These are phyloP conservation scores for Penicillium cosmopolitanum DNA, from an alignment of 495 filamentous ascomycete species.

Conservation along the genomic window DNA sequence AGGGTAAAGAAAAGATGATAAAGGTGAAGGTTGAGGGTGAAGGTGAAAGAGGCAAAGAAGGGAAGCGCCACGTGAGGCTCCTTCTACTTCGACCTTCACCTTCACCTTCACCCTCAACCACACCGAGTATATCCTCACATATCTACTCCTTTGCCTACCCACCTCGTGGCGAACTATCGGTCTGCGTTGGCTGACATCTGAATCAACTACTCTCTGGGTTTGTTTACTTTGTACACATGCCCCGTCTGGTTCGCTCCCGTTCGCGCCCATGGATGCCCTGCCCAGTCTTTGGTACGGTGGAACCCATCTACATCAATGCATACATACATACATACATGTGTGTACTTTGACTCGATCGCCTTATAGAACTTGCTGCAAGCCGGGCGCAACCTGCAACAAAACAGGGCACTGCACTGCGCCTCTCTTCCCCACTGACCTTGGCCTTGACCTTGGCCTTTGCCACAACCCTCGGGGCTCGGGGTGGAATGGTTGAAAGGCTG, in stretches of 20 bases:
- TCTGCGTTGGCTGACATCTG: slow-evolving; percentile 9
- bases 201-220: background rate
- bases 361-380: background rate
- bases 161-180: slow-evolving; percentile 14
- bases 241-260: slow-evolving; percentile 5
- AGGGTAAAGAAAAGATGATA: background rate
- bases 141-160: background rate
- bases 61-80: slow-evolving; percentile 20
- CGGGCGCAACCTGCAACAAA: background rate
- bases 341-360: no score
- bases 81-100: no score
- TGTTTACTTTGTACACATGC: slow-evolving; percentile 1
- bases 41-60: slow-evolving; percentile 6
- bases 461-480: background rate
- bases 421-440: background rate
- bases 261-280: slow-evolving; percentile 5
- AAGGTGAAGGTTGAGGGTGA: background rate
- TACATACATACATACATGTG: background rate
- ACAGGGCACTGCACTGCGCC: slow-evolving; percentile 3
- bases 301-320: background rate
- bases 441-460: background rate
- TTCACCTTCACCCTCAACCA: no score
- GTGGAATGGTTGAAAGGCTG: background rate
- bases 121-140: no score
- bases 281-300: slow-evolving; percentile 2